Evolutionary conservation across 2,329 filamentous ascomycete genomes (phyloP).

Genomic region (Exophiala sp.): DNA sequence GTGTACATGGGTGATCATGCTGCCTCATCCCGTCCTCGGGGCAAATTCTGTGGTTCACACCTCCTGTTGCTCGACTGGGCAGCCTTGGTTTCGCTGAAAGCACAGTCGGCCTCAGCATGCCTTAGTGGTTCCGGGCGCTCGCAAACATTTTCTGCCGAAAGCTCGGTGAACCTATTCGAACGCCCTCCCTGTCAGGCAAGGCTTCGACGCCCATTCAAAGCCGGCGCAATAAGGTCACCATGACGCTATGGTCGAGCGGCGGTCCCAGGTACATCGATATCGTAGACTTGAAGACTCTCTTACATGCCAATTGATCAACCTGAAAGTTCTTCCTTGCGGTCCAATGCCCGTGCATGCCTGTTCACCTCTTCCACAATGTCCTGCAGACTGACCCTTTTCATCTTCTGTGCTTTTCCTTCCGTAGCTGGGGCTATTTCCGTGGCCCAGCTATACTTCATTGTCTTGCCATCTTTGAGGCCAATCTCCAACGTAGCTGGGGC

Average conservation of each 20-base stretch:
- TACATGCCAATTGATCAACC: conserved; percentile 32
- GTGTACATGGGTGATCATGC: too few species aligned
- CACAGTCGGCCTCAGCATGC: too few species aligned
- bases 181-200: too few species aligned
- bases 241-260: not conserved
- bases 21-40: too few species aligned
- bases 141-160: too few species aligned
- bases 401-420: conserved; percentile 71
- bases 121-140: too few species aligned
- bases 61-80: too few species aligned
- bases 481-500: conserved; percentile 68
- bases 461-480: conserved; percentile 95
- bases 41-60: too few species aligned
- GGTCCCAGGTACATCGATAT: not conserved
- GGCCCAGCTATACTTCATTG: conserved; percentile 61
- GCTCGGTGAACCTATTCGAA: too few species aligned
- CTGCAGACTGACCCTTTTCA: conserved; percentile 72
- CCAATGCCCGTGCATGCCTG: conserved; percentile 76
- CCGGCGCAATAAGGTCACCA: too few species aligned
- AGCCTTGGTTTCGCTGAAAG: too few species aligned
- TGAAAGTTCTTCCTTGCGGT: conserved; percentile 76
- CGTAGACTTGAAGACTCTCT: not conserved
- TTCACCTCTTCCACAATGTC: conserved; percentile 86
- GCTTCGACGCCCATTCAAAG: too few species aligned
- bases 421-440: conserved; percentile 51